phyloP scores from a whole-genome alignment of 164 flowering plant species.

The Stephania cephalantha region DNA sequence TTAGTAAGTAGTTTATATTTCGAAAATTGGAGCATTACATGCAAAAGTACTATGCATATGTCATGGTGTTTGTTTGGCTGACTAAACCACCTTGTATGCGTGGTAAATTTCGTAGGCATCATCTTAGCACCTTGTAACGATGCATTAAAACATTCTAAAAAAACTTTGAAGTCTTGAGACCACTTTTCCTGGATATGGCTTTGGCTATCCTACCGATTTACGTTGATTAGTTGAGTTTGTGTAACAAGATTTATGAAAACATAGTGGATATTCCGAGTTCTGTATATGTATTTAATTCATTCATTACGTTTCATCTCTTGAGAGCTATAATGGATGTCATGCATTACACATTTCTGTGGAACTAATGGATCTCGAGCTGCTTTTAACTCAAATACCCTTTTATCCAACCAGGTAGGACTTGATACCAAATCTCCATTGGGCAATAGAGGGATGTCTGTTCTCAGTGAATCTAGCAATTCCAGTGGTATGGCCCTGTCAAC shows the following conservation, averaged over 20 bases:
- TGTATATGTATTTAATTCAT: neutral
- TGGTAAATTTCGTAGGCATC: too few species aligned
- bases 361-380: slow-evolving; percentile 5
- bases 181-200: too few species aligned
- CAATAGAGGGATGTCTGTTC: slow-evolving; percentile 22
- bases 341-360: neutral
- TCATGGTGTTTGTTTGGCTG: too few species aligned
- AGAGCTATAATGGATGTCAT: neutral
- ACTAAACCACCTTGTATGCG: too few species aligned
- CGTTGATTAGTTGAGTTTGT: neutral
- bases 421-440: slow-evolving; percentile 20
- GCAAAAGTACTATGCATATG: too few species aligned
- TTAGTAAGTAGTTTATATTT: too few species aligned
- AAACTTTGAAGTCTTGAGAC: neutral
- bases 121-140: too few species aligned
- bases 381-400: neutral
- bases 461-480: slow-evolving; percentile 29
- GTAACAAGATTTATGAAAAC: neutral
- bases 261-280: neutral
- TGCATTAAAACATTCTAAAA: neutral
- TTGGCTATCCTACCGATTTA: too few species aligned
- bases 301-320: neutral
- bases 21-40: too few species aligned
- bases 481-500: slow-evolving; percentile 40
- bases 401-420: slow-evolving; percentile 32